These are phyloP conservation scores for Omphalotus olearius DNA, from an alignment of 1,284 basidiomycete genomes.

Conservation along the genomic window DNA sequence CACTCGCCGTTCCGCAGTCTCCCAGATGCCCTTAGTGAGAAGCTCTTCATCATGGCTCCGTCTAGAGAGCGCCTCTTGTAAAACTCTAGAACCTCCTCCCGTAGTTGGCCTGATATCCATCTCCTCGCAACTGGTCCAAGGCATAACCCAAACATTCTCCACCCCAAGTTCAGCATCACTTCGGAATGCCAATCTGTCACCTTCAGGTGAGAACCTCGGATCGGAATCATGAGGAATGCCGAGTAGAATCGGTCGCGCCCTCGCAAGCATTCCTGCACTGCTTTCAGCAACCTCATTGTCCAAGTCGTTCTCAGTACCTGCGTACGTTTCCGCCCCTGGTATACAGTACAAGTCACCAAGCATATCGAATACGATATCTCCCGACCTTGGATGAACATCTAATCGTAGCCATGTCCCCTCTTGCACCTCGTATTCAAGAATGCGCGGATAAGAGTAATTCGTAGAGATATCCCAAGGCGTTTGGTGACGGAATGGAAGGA, in stretches of 20 bases:
- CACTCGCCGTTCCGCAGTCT: conserved; percentile 41
- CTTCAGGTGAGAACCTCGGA: conserved; percentile 66
- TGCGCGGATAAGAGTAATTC: conserved; percentile 64
- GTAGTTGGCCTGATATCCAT: conserved; percentile 45
- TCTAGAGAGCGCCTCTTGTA: conserved; percentile 30
- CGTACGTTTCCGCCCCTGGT: conserved; percentile 32
- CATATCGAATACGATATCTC: conserved; percentile 74
- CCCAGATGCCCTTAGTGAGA: conserved; percentile 44
- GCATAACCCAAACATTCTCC: conserved; percentile 68
- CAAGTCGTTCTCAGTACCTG: conserved; percentile 4
- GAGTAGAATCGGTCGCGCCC: conserved; percentile 48
- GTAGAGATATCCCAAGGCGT: conserved; percentile 75
- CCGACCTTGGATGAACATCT: conserved; percentile 61
- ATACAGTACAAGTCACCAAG: conserved; percentile 71
- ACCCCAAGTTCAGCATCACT: conserved; percentile 69
- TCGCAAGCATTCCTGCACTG: conserved; percentile 18
- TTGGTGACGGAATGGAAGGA: conserved; percentile 60
- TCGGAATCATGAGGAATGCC: conserved; percentile 69
- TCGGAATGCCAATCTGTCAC: conserved; percentile 55
- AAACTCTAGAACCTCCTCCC: conserved; percentile 17
- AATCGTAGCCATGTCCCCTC: conserved; percentile 73
- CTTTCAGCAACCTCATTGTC: too few species aligned
- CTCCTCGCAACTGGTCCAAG: conserved; percentile 57
- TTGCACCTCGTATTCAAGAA: conserved; percentile 60
- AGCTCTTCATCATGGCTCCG: conserved; percentile 44